Percentiles rank a stretch among this genome's conserved stretches.
phyloP scores from a whole-genome alignment of 208 protist genomes.

The Sergeia podlipaevii region DNA sequence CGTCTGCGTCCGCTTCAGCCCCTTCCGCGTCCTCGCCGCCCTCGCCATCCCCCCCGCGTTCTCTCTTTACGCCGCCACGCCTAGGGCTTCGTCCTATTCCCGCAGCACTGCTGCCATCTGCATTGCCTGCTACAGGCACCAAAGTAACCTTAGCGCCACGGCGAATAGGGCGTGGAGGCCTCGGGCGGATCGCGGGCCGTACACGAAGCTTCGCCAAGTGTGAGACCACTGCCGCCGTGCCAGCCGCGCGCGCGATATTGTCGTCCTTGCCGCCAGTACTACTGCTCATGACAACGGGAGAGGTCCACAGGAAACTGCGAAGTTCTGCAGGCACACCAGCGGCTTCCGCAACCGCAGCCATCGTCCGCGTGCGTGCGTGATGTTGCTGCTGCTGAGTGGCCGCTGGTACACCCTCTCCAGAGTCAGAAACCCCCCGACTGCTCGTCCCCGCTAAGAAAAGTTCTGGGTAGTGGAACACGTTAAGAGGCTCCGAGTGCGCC shows the following conservation, averaged over 20 bases:
- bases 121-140: constrained; percentile 1
- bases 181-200: constrained; percentile 30
- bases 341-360: background rate
- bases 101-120: background rate
- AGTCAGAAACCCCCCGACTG: background rate
- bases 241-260: background rate
- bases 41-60: constrained; percentile 6
- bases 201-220: constrained; percentile 32
- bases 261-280: background rate
- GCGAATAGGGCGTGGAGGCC: constrained; percentile 46
- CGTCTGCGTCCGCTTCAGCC: constrained; percentile 32
- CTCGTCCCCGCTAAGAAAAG: constrained; percentile 20
- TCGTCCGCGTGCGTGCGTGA: background rate
- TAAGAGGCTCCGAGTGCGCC: constrained; percentile 44
- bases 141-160: constrained; percentile 67
- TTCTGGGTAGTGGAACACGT: constrained; percentile 70
- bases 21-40: constrained; percentile 27
- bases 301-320: background rate
- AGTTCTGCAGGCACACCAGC: constrained; percentile 7
- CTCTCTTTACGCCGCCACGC: background rate
- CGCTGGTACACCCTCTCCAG: background rate
- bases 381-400: background rate
- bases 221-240: background rate
- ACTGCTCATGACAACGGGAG: background rate
- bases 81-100: constrained; percentile 4